Base-by-base conservation (phyloP, 2,329 filamentous ascomycete genomes). In the Aspergillus sp. region DNA sequence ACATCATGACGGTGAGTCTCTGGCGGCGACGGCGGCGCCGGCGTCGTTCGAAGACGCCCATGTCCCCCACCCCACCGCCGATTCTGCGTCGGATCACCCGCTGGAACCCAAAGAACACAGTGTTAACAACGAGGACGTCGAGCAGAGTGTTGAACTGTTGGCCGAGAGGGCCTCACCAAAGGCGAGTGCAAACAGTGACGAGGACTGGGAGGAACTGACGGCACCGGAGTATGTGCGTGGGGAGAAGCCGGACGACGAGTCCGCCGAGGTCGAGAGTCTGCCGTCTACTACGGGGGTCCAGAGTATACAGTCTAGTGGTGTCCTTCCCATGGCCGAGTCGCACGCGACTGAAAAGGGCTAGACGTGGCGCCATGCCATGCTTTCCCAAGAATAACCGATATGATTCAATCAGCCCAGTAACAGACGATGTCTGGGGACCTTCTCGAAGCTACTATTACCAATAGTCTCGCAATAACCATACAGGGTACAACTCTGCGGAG, bases 51-150 rank as follows among this genome's bases (percentile, higher is more conserved):
- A 42, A 9, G 40, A 6, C 19, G 4, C 21, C 5, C 2, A 21
- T 17, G 40, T 3, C 40, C 19, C 40, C 58, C 71, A 75, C 14
- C 78, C 78, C 3, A 79, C 74, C 10, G 61, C 70, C 34, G 76
- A 80, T 43, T 78, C 77, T 4, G 65, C 64, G n/a, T 64, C 72
- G 32, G 62, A 70, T n/a, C 74, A 69, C 20, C 64, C 78, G 60
- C 72, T 75, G 17, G 71, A 73, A 13, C 53, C 71, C 42, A 81
- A 81, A 67, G 80, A 76, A 64, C 71, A 72, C 57, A 81, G 77
- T 68, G 63, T 63, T 36, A 62, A 68, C 9, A 14, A 55, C 34
- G 49, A 47, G 11, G 31, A 53, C 17, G 44, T 41, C 20, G 46
- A 31, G 41, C 29, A 48, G 34, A 52, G 47, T 20, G 48, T 31